A percentile compares a stretch with the other conserved stretches of the same genome.
These are phyloP conservation scores for Tylopilus rubrobrunneus DNA, from an alignment of 768 basidiomycete genomes.

Conservation along the genomic window DNA sequence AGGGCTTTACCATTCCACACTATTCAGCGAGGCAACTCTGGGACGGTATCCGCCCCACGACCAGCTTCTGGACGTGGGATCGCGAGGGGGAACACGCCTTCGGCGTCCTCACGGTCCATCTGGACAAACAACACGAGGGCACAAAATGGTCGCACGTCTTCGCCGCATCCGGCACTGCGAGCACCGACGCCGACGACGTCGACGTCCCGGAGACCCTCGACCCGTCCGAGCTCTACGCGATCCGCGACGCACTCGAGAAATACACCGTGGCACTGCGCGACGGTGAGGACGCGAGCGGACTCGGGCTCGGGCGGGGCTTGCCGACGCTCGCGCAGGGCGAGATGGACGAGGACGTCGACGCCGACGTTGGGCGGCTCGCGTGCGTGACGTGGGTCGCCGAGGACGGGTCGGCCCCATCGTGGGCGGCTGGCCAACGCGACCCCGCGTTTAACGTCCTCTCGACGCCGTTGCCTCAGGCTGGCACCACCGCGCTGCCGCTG, in stretches of 20 bases:
- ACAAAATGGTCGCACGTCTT: conserved; percentile 90
- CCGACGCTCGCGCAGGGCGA: conserved; percentile 86
- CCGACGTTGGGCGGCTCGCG: conserved; percentile 61
- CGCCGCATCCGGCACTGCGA: conserved; percentile 40
- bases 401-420: conserved; percentile 44
- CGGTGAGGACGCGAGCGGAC: conserved; percentile 56
- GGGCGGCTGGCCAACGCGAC: conserved; percentile 35
- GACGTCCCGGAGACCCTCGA: conserved; percentile 89
- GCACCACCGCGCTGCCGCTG: conserved; percentile 24
- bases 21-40: conserved; percentile 68
- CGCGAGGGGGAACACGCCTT: conserved; percentile 62
- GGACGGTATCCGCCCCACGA: conserved; percentile 71
- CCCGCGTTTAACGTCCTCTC: conserved; percentile 58
- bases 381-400: conserved; percentile 64
- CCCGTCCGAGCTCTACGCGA: conserved; percentile 72
- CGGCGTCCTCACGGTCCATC: conserved; percentile 74
- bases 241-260: conserved; percentile 81
- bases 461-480: conserved; percentile 50
- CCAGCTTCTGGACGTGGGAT: conserved; percentile 95
- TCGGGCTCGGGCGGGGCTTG: conserved; percentile 63
- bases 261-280: conserved; percentile 65
- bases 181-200: conserved; percentile 39
- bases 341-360: conserved; percentile 86
- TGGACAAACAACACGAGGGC: conserved; percentile 82
- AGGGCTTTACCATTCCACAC: conserved; percentile 44